Conservation (phyloP, 768 basidiomycete species). For the Rhodotorula kratochvilovae region DNA sequence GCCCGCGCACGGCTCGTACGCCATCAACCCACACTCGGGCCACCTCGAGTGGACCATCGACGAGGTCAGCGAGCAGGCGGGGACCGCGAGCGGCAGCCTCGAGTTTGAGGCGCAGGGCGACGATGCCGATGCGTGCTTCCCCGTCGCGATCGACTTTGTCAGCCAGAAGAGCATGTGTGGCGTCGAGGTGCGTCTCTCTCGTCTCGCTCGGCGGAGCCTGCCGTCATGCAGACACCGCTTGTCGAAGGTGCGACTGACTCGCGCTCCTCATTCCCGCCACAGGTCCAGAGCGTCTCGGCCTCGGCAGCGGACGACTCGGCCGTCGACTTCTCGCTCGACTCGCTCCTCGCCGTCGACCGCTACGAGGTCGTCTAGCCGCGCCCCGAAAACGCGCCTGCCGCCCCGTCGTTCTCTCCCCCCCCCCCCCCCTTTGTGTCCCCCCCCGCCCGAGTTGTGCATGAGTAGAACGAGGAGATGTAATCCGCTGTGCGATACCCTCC, state of each 20-base stretch:
- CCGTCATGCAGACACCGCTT: no score
- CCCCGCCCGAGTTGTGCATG: no score
- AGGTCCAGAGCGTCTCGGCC: slow-evolving; percentile 53
- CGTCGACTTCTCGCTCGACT: slow-evolving; percentile 58
- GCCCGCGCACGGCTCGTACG: slow-evolving; percentile 60
- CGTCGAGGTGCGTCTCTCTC: slow-evolving; percentile 55
- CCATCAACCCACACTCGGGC: slow-evolving; percentile 68
- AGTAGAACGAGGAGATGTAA: neutral
- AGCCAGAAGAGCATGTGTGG: slow-evolving; percentile 76
- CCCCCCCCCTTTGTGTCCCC: neutral
- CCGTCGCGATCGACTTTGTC: slow-evolving; percentile 75
- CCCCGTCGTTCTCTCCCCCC: neutral
- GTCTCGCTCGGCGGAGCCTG: no score
- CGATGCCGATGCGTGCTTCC: slow-evolving; percentile 82
- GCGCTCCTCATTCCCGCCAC: slow-evolving; percentile 37
- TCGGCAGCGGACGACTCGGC: slow-evolving; percentile 55
- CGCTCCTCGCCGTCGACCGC: slow-evolving; percentile 54
- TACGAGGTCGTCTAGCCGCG: slow-evolving; percentile 50
- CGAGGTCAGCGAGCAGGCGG: slow-evolving; percentile 60
- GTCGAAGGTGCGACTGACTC: neutral
- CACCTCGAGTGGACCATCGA: slow-evolving; percentile 81
- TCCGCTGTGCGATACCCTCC: neutral
- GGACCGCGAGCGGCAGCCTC: slow-evolving; percentile 67
- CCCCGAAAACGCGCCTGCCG: neutral
- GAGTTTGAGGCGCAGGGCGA: slow-evolving; percentile 85